Base-by-base conservation (phyloP, 192 early-diverging fungal genomes). In the Mortierella alpina region DNA sequence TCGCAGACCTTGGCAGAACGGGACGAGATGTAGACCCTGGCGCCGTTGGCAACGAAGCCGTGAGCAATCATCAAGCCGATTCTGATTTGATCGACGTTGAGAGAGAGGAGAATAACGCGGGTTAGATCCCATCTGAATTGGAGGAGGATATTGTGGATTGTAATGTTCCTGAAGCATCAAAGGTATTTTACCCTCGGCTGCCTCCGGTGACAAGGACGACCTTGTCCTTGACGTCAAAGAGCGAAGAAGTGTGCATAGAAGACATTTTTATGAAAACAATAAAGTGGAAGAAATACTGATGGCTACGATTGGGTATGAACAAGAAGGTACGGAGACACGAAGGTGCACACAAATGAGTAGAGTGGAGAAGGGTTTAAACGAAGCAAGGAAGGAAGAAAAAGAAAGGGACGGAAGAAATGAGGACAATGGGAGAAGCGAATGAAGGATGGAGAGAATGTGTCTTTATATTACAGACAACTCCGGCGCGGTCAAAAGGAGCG, bases 11-110 rank as follows among this genome's bases (percentile, higher is more conserved):
- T 52, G 13, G 80, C 83, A 64, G 94, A 95, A 68, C 97, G 89
- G 41, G 92, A 93, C 46, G 93, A 91, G 73, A 98, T 96, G 80
- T 96, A 98, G 31, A 98, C 97, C 77, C 87, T 92, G 65, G 94
- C 95, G 14, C 96, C 96, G 87, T 93, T 95, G 67, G 88, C 90
- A 41, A 96, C 90, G 55, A 95, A 92, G 20, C 92, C 93, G 59
- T 89, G 83, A 44, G 88, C 86, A 57, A 90, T 88, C 84, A 87
- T 86, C 46, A 84, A 62, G 11, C 87, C 88, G 64, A 90, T 90
- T 18, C 83, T 81, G 45, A 60, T 51, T 14, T 12, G 10, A 11
- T 20, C 8, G 22, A n/a, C 8, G 40, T 14, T 31, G 13, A 40
- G 14, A 7, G 51, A 5, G 0, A 9, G 1, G 8, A 68, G 22